phyloP scores from a whole-genome alignment of 495 filamentous ascomycete genomes.

The Talaromyces nanjingensis region DNA sequence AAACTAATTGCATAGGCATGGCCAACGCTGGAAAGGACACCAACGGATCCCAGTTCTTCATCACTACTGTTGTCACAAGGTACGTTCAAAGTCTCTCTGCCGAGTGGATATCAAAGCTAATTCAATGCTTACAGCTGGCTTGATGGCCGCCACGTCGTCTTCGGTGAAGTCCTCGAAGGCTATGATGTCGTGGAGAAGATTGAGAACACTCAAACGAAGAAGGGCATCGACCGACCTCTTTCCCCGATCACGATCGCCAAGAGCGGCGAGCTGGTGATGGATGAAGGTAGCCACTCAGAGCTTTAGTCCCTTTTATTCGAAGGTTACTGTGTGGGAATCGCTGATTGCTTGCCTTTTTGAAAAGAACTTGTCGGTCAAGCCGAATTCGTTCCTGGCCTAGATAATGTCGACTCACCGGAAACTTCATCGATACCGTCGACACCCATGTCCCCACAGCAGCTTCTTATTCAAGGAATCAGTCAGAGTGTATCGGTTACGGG shows the following conservation, averaged over 20 bases:
- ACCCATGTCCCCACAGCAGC: not conserved
- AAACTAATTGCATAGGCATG: slow-evolving; percentile 61
- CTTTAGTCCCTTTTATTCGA: slow-evolving; percentile 53
- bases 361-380: slow-evolving; percentile 13
- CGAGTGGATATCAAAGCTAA: slow-evolving; percentile 19
- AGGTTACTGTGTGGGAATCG: slow-evolving; percentile 19
- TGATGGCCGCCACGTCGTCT: slow-evolving; percentile 84
- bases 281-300: slow-evolving; percentile 98
- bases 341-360: slow-evolving; percentile 25
- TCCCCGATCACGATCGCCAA: slow-evolving; percentile 81
- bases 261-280: slow-evolving; percentile 85
- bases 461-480: slow-evolving; percentile 1
- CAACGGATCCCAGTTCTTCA: slow-evolving; percentile 99
- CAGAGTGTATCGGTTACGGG: not conserved
- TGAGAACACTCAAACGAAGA: slow-evolving; percentile 65
- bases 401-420: not conserved
- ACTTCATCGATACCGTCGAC: not conserved
- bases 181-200: slow-evolving; percentile 87
- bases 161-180: slow-evolving; percentile 86
- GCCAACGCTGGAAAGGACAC: slow-evolving; percentile 97
- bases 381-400: not conserved
- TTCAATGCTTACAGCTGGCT: slow-evolving; percentile 57
- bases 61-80: slow-evolving; percentile 78
- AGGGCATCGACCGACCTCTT: slow-evolving; percentile 62
- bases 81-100: slow-evolving; percentile 34